These are phyloP conservation scores for Candida morakotiae DNA, from an alignment of 805 yeast species.

Conservation along the genomic window DNA sequence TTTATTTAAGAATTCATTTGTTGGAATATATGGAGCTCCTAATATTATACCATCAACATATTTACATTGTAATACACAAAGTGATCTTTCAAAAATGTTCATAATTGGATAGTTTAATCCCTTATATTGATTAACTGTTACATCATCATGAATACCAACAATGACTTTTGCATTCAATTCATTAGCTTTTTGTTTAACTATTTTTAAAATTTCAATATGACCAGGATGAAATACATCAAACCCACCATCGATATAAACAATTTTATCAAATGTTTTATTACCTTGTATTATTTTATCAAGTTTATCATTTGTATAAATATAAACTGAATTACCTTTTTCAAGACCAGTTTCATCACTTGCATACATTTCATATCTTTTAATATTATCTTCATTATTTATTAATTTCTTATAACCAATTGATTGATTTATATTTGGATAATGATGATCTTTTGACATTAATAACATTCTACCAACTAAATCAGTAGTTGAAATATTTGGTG, in stretches of 20 bases:
- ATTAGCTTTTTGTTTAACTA: conserved; percentile 36
- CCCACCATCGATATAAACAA: conserved; percentile 70
- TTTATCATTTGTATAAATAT: conserved; percentile 23
- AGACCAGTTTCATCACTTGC: conserved; percentile 64
- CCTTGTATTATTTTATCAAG: conserved; percentile 33
- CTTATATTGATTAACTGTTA: conserved; percentile 47
- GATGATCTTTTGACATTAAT: conserved; percentile 55
- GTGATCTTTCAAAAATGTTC: conserved; percentile 80
- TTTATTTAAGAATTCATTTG: conserved; percentile 30
- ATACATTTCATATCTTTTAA: conserved; percentile 47
- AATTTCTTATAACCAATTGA: conserved; percentile 23
- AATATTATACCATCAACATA: conserved; percentile 77
- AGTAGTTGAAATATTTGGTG: conserved; percentile 92
- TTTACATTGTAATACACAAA: conserved; percentile 84
- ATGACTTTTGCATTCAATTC: conserved; percentile 42
- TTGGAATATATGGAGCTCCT: conserved; percentile 60
- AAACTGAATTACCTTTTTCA: conserved; percentile 55
- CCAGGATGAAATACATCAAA: conserved; percentile 94
- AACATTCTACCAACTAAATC: conserved; percentile 91
- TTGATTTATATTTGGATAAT: conserved; percentile 23
- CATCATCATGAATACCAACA: conserved; percentile 67
- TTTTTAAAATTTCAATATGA: conserved; percentile 70
- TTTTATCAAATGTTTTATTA: conserved; percentile 15
- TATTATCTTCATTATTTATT: conserved; percentile 30
- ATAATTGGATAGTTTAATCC: conserved; percentile 76